Conservation (phyloP, 306 rosid genomes). For the Dryas drummondii region DNA sequence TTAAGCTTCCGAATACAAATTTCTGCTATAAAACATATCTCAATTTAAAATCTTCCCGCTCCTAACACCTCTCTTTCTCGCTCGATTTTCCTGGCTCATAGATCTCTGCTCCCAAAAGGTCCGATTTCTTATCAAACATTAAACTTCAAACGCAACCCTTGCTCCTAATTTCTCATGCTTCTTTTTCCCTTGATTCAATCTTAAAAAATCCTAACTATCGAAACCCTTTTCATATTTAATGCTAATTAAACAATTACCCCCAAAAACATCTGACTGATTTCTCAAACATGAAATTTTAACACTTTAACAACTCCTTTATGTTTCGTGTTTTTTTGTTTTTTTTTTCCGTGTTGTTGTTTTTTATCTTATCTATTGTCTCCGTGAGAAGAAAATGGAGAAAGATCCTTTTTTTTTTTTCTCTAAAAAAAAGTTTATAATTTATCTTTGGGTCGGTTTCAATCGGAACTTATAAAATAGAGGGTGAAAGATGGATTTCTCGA, state of each 20-base stretch:
- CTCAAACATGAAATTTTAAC: not conserved
- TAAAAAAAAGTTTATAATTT: no score
- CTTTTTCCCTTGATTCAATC: not conserved
- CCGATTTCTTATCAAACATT: slow-evolving; percentile 14
- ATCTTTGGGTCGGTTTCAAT: no score
- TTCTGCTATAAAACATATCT: slow-evolving; percentile 34
- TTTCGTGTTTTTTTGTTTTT: not conserved
- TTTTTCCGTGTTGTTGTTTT: not conserved
- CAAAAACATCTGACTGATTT: slow-evolving; percentile 4
- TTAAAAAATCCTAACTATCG: not conserved
- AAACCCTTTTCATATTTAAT: not conserved
- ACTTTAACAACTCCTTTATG: not conserved
- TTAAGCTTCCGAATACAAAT: slow-evolving; percentile 24
- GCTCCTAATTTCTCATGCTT: not conserved
- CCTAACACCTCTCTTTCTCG: not conserved
- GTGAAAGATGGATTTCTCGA: no score
- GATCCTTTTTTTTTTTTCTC: not conserved
- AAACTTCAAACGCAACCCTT: slow-evolving; percentile 20
- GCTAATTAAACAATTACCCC: not conserved
- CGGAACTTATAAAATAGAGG: no score
- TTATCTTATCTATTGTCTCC: not conserved
- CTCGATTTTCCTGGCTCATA: not conserved
- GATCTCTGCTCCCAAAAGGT: slow-evolving; percentile 23
- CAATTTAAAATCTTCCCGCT: slow-evolving; percentile 65
- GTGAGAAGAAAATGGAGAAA: not conserved